Conservation (phyloP, 495 filamentous ascomycete genomes). For the Neurospora intermedia region DNA sequence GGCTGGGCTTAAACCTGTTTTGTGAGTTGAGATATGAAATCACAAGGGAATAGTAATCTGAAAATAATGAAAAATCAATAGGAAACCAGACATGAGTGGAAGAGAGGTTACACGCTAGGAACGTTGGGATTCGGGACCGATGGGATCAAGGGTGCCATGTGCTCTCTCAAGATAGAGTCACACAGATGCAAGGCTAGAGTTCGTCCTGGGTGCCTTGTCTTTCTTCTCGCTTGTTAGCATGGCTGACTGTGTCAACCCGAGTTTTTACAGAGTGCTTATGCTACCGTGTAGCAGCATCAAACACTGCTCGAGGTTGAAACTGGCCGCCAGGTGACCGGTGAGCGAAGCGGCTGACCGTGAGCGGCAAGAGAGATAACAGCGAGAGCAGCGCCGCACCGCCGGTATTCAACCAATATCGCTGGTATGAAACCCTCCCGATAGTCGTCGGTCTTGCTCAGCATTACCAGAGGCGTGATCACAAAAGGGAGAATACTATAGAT, state of each 20-base stretch:
- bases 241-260: background rate
- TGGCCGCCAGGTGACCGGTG: background rate
- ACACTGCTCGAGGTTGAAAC: background rate
- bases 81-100: background rate
- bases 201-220: background rate
- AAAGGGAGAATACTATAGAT: background rate
- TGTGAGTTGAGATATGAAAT: background rate
- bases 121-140: background rate
- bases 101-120: background rate
- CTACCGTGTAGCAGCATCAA: background rate
- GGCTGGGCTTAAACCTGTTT: background rate
- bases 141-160: background rate
- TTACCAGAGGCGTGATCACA: background rate
- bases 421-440: background rate
- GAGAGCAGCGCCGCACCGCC: background rate
- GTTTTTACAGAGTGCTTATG: background rate
- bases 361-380: background rate
- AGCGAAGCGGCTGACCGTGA: background rate
- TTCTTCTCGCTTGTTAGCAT: background rate
- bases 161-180: background rate
- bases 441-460: background rate
- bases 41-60: background rate
- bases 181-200: background rate
- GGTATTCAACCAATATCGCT: background rate
- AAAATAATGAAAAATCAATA: background rate